Conservation (phyloP, 495 filamentous ascomycete species). For the Mycothermus thermophilus region DNA sequence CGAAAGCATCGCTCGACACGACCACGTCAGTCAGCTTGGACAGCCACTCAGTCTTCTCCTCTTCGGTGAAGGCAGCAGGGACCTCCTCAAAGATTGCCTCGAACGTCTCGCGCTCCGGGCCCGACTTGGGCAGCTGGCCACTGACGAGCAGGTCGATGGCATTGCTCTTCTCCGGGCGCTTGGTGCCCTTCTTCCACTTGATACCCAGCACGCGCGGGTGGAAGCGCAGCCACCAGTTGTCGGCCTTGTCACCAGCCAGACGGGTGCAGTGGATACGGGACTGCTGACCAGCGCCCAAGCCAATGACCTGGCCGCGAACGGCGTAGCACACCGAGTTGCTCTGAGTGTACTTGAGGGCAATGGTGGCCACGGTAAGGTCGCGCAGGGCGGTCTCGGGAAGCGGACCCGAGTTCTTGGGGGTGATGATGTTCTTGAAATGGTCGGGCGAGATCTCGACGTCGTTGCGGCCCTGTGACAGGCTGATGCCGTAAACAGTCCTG, state of each 20-base stretch:
- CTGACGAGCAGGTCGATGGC: constrained; percentile 91
- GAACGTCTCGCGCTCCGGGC: constrained; percentile 70
- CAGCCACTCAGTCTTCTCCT: constrained; percentile 78
- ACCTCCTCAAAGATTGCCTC: constrained; percentile 86
- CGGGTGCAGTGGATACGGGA: constrained; percentile 96
- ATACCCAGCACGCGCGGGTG: constrained; percentile 72
- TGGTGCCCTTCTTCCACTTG: constrained; percentile 94
- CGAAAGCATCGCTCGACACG: constrained; percentile 87
- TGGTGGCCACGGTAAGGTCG: constrained; percentile 89
- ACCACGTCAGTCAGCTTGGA: constrained; percentile 66
- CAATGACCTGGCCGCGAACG: constrained; percentile 84
- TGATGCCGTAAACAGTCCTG: constrained; percentile 77
- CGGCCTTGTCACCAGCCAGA: constrained; percentile 94
- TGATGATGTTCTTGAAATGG: constrained; percentile 73
- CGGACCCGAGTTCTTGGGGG: constrained; percentile 56
- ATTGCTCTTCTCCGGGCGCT: constrained; percentile 94
- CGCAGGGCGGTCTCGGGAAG: constrained; percentile 72
- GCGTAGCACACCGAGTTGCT: constrained; percentile 98
- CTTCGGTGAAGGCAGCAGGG: constrained; percentile 64
- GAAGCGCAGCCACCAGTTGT: constrained; percentile 99
- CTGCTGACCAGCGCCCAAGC: constrained; percentile 91
- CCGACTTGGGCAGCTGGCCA: constrained; percentile 66
- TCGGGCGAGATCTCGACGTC: constrained; percentile 72
- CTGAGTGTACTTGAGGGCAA: constrained; percentile 94
- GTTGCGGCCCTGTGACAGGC: constrained; percentile 78